phyloP scores from a whole-genome alignment of 2,329 filamentous ascomycete genomes.

The Sphaerulina vaccinii region DNA sequence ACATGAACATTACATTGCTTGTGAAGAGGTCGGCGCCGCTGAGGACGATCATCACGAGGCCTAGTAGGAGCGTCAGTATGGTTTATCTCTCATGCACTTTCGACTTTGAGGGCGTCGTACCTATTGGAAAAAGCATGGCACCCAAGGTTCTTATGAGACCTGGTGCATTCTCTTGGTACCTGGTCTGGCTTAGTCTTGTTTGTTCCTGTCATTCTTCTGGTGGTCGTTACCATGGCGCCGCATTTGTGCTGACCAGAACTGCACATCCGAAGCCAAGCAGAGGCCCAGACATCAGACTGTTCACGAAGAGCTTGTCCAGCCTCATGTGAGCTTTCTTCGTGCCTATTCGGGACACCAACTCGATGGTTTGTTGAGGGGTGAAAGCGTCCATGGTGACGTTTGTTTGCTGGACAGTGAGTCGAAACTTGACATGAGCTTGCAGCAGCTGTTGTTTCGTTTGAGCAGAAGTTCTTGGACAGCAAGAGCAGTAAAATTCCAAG shows the following conservation, averaged over 20 bases:
- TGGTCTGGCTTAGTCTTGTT: too few species aligned
- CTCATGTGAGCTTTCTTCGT: slow-evolving; percentile 54
- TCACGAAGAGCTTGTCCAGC: slow-evolving; percentile 54
- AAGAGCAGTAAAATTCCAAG: too few species aligned
- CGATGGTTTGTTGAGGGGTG: slow-evolving; percentile 45
- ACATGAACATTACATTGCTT: slow-evolving; percentile 32
- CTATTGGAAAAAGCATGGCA: slow-evolving; percentile 35
- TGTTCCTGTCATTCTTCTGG: too few species aligned
- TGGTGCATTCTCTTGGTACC: slow-evolving; percentile 33
- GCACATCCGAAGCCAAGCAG: slow-evolving; percentile 54
- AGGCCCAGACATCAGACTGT: slow-evolving; percentile 52
- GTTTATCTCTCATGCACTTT: too few species aligned
- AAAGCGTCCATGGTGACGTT: slow-evolving; percentile 17
- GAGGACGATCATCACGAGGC: slow-evolving; percentile 35
- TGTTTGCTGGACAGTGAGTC: too few species aligned
- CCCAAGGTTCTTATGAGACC: slow-evolving; percentile 35
- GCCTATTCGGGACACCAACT: slow-evolving; percentile 53
- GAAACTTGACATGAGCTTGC: too few species aligned
- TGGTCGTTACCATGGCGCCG: slow-evolving; percentile 26
- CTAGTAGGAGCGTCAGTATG: slow-evolving; percentile 2
- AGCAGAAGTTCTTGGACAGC: too few species aligned
- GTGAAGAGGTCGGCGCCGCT: slow-evolving; percentile 37
- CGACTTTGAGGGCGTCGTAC: neutral
- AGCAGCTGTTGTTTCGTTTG: too few species aligned
- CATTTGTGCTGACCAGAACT: slow-evolving; percentile 39